Base-by-base conservation (phyloP, 2,329 filamentous ascomycete genomes). In the Whalleya microplaca region DNA sequence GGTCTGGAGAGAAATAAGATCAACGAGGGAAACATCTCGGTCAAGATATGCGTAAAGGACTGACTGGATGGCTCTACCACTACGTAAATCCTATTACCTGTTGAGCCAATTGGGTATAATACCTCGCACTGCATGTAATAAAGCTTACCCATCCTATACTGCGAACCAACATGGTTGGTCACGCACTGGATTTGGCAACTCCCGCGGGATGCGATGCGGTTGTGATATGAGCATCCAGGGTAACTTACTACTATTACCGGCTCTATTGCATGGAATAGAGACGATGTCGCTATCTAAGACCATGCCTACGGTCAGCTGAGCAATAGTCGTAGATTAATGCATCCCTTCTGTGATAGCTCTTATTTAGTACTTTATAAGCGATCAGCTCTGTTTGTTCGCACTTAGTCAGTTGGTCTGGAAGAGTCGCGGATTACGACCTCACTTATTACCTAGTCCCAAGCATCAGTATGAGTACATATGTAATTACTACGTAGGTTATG, bases 141-240 rank as follows among this genome's bases (percentile, higher is more conserved):
- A 53, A 62, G 23, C 10, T 37, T 14, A 37, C 32, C 10, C 8
- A 37, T 12, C 32, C 4, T 37, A 14, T 7, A 12, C 32, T 16
- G 32, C 3, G 7, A 37, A 37, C 14, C 10, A 27, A 44, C 49
- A 41, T 51, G 48, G 49, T 45, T 50, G 58, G 52, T 42, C 29
- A 59, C 54, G 44, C 51, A 51, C 21, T 46, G 37, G 47, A 46
- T 54, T 51, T 59, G 54, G 55, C 52, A 53, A 48, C 52, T 51
- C 58, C 54, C 56, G 59, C 53, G 44, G 41, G 42, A 51, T 14
- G 23, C 23, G 23, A 27, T 27, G 23, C 9, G 23, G 23, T 27
- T 55, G 40, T 41, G 50, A 53, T 53, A 56, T 46, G 20, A 45
- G 23, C 48, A 57, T 57, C 41, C 53, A 48, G 41, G 37, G 42